Conservation (phyloP, 179 eudicot species). For the Corrigiola litoralis region DNA sequence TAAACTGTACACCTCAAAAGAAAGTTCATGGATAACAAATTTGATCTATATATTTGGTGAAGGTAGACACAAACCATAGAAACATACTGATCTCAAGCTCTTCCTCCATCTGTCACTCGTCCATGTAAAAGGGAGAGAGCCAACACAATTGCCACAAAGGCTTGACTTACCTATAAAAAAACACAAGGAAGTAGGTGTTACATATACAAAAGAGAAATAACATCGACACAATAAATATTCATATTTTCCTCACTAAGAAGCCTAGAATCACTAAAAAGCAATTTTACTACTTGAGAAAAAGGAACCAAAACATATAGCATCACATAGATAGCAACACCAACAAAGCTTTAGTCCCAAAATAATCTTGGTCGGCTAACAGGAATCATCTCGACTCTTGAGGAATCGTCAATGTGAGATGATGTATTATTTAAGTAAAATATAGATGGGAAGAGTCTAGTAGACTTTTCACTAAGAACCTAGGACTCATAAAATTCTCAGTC, state of each 20-base stretch:
- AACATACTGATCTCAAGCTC: constrained; percentile 17
- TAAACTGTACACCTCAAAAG: not conserved
- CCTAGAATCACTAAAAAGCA: too few relatives aligned
- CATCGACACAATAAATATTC: too few relatives aligned
- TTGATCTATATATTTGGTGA: not conserved
- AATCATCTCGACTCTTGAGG: too few relatives aligned
- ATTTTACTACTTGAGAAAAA: not conserved
- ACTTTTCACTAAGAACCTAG: too few relatives aligned
- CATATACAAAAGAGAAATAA: too few relatives aligned
- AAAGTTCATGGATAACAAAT: not conserved
- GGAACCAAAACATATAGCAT: not conserved
- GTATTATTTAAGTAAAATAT: too few relatives aligned
- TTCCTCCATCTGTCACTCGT: not conserved
- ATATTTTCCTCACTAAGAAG: too few relatives aligned
- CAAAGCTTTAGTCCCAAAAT: too few relatives aligned
- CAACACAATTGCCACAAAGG: not conserved
- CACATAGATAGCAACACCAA: not conserved
- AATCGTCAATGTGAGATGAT: too few relatives aligned
- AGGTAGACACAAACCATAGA: constrained; percentile 15
- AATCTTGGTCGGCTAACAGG: too few relatives aligned
- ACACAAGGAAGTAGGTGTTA: not conserved
- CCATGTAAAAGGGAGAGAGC: not conserved
- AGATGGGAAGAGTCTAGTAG: too few relatives aligned
- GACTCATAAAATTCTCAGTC: too few relatives aligned
- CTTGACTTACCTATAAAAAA: constrained; percentile 4